Evolutionary conservation across 805 yeast species (phyloP), one percentile per base, ranked within the genome.

Genomic region (Wickerhamiella dianesei): DNA sequence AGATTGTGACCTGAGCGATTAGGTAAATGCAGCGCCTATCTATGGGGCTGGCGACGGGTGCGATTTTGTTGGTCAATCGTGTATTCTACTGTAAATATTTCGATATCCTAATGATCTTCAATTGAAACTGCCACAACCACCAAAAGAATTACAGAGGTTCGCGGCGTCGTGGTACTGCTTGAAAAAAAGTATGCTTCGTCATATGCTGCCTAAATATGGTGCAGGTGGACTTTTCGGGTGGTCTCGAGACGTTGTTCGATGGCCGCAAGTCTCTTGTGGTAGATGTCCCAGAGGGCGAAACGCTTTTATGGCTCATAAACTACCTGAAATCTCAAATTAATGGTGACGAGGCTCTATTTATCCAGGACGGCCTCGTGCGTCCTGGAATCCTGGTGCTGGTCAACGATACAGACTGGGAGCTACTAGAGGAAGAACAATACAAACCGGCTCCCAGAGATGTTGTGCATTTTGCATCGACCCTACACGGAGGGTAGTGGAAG

Each of bases 331-430:
- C 66, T 5, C 70, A 70, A 13, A 69, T 82, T 62, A 73, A 82
- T 29, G 68, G 69, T 21, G 77, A 75, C 32, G 76, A 75, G 49
- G 80, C 77, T 3, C 81, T 87, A 12, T 87, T 89, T 58, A 70
- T 88, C 4, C 92, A 84, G 56, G 88, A 84, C 54, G 94, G 70
- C 9, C 74, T 80, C 1, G 78, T 86, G 56, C 76, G 97, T 44
- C 95, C 97, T 0, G 98, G 98, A 2, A 85, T 89, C 42, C 68
- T 89, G 50, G 95, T 92, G 8, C 71, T 89, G 47, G 82, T 89
- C 51, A 89, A 89, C 59, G 97, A 89, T 60, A 79, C 94, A 0
- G 98, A 89, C 65, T 89, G 97, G 97, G 98, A 89, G 59, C 65
- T 89, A 13, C 94, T 87, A 61, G 97, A 86, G 9, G 87, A 80